Evolutionary conservation across 306 rosid genomes (phyloP).

Genomic region (Crataegus laevigata): DNA sequence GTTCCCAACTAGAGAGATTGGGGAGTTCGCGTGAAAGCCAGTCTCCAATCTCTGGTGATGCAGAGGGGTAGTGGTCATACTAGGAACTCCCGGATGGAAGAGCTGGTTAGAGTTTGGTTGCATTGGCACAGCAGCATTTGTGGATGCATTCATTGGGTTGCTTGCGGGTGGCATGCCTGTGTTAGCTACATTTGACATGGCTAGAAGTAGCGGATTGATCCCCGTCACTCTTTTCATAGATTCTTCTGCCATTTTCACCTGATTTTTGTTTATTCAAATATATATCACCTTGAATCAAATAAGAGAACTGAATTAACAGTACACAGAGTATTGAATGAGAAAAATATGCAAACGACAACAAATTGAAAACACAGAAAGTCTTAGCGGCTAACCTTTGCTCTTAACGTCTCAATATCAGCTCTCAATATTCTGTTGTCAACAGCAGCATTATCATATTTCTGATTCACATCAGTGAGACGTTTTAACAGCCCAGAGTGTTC

Average conservation of each 20-base stretch:
- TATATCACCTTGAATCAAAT: not conserved
- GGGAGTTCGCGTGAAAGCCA: slow-evolving; percentile 10
- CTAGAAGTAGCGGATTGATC: slow-evolving; percentile 37
- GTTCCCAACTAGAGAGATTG: slow-evolving; percentile 19
- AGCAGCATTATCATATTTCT: slow-evolving; percentile 42
- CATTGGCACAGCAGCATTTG: slow-evolving; percentile 23
- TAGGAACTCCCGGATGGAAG: slow-evolving; percentile 33
- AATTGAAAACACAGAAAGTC: not conserved
- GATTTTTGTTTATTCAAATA: not conserved
- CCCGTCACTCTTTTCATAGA: slow-evolving; percentile 46
- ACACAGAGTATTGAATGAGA: not conserved
- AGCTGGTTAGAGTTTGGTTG: slow-evolving; percentile 33
- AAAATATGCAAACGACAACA: not conserved
- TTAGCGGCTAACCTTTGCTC: slow-evolving; percentile 41
- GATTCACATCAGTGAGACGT: slow-evolving; percentile 45
- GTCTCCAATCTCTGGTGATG: slow-evolving; percentile 31
- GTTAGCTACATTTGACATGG: slow-evolving; percentile 31
- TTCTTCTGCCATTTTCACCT: slow-evolving; percentile 65
- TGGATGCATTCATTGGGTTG: slow-evolving; percentile 11
- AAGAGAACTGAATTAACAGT: not conserved
- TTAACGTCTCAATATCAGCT: slow-evolving; percentile 53
- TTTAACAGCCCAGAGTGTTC: slow-evolving; percentile 45
- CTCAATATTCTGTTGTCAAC: slow-evolving; percentile 52
- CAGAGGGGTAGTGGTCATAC: slow-evolving; percentile 8
- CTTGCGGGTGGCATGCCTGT: slow-evolving; percentile 13